Conservation (phyloP, 2,329 filamentous ascomycete species). For the Paraphoma sp. region DNA sequence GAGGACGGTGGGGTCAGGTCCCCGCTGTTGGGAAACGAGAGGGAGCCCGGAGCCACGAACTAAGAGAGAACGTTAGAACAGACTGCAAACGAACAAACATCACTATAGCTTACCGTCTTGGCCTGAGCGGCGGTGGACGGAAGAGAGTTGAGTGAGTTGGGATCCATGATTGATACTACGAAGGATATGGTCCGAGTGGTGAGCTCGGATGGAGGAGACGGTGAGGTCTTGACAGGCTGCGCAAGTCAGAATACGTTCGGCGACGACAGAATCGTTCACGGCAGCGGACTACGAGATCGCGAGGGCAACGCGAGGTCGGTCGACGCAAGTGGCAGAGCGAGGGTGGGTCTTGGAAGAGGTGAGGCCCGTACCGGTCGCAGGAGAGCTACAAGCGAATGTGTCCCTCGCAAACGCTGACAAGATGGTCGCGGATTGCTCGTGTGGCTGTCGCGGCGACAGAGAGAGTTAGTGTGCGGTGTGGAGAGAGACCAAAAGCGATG, state of each 20-base stretch:
- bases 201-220: slow-evolving; percentile 35
- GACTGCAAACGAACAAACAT: slow-evolving; percentile 19
- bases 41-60: slow-evolving; percentile 85
- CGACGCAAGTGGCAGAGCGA: slow-evolving; percentile 29
- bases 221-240: slow-evolving; percentile 43
- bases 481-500: slow-evolving; percentile 48
- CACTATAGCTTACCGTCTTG: slow-evolving; percentile 65
- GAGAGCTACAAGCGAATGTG: slow-evolving; percentile 99
- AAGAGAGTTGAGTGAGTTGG: slow-evolving; percentile 79
- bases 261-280: slow-evolving; percentile 36
- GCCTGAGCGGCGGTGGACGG: slow-evolving; percentile 91
- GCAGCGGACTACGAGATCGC: slow-evolving; percentile 41
- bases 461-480: slow-evolving; percentile 33
- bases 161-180: slow-evolving; percentile 71
- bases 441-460: slow-evolving; percentile 33
- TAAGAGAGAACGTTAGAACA: slow-evolving; percentile 33
- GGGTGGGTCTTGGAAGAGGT: slow-evolving; percentile 19
- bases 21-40: slow-evolving; percentile 84
- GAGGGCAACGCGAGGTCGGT: slow-evolving; percentile 39
- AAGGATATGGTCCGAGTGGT: slow-evolving; percentile 34
- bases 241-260: slow-evolving; percentile 41
- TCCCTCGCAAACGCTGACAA: slow-evolving; percentile 72
- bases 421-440: slow-evolving; percentile 32
- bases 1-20: slow-evolving; percentile 82
- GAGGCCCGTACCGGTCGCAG: slow-evolving; percentile 64